Conservation (phyloP, 2,329 filamentous ascomycete species). For the Arthrobotrys sphaeroides region DNA sequence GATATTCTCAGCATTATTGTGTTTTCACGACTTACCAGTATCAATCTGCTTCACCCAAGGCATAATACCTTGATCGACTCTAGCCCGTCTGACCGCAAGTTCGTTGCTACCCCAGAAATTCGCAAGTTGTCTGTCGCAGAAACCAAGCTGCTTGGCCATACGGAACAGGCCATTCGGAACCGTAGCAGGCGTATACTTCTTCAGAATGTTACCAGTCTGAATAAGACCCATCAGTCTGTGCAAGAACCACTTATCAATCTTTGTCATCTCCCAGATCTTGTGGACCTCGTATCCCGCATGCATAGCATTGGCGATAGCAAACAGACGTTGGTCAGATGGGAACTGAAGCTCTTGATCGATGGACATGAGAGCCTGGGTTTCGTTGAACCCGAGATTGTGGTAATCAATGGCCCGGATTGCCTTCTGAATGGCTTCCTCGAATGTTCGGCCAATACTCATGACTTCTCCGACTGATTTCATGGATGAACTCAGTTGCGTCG, state of each 20-base stretch:
- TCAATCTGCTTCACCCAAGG: slow-evolving; percentile 98
- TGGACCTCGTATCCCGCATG: slow-evolving; percentile 90
- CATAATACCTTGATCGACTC: slow-evolving; percentile 81
- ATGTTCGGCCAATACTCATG: slow-evolving; percentile 96
- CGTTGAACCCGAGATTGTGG: slow-evolving; percentile 93
- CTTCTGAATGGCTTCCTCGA: slow-evolving; percentile 98
- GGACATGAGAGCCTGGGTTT: slow-evolving; percentile 90
- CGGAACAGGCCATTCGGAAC: slow-evolving; percentile 74
- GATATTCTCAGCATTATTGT: not conserved
- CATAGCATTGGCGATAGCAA: slow-evolving; percentile 98
- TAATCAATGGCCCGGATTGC: slow-evolving; percentile 95
- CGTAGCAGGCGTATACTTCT: slow-evolving; percentile 73
- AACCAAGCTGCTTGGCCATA: slow-evolving; percentile 91
- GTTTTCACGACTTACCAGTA: slow-evolving; percentile 64
- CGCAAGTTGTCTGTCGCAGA: slow-evolving; percentile 90
- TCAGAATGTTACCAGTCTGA: slow-evolving; percentile 85
- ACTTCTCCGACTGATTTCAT: slow-evolving; percentile 99
- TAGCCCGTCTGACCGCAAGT: slow-evolving; percentile 81
- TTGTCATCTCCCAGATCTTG: slow-evolving; percentile 97
- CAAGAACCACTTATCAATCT: slow-evolving; percentile 99
- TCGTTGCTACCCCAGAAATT: slow-evolving; percentile 96
- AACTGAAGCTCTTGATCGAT: slow-evolving; percentile 97
- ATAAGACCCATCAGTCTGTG: slow-evolving; percentile 88
- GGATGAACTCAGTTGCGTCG: slow-evolving; percentile 91
- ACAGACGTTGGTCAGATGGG: slow-evolving; percentile 94